Evolutionary conservation across 2,329 filamentous ascomycete genomes (phyloP), one percentile per base, ranked within the genome.

Genomic region (Pseudogymnoascus sp.): DNA sequence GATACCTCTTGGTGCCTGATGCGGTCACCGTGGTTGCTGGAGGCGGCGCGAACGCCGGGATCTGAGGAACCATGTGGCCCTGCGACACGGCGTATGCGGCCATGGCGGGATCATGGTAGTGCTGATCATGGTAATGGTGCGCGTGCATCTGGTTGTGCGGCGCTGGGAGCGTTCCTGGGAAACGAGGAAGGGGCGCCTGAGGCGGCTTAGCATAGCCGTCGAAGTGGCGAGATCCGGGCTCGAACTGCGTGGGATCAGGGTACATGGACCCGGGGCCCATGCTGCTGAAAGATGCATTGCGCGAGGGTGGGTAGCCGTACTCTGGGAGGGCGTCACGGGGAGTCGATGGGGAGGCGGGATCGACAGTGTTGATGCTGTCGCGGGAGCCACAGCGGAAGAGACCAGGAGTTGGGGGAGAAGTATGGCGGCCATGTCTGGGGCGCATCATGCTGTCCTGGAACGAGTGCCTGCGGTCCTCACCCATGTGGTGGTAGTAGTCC

Each of bases 1-100:
- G 87, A 68, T 89, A 91, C 62, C 86, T 81, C 82, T 86, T 91
- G 73, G 22, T 50, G 6, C 43, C 43, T 1, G 43, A 50, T 1
- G n/a, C 43, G 1, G 22, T 50, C 3, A 50, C 43, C 1, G 25
- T 50, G 7, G 43, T 30, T 16, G 8, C 43, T 1, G 43, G 43
- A 0, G 25, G 25, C 1, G 43, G 43, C 22, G 43, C 43, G 14
- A 50, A 30, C 1, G 43, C 14, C 2, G 22, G 20, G 22, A 47
- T 47, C 12, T 47, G 41, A 0, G 41, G 41, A 8, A 28, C 11
- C 20, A 50, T 50, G 43, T 50, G 25, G 0, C 25, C 22, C 43
- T 50, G 43, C 43, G 43, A 30, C 6, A 14, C 22, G 3, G 43
- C 22, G 14, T 50, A 50, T 1, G 43, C 22, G 14, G 39, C 39